These are phyloP conservation scores for Alectoria sarmentosa DNA, from an alignment of 495 filamentous ascomycete genomes.

Conservation along the genomic window DNA sequence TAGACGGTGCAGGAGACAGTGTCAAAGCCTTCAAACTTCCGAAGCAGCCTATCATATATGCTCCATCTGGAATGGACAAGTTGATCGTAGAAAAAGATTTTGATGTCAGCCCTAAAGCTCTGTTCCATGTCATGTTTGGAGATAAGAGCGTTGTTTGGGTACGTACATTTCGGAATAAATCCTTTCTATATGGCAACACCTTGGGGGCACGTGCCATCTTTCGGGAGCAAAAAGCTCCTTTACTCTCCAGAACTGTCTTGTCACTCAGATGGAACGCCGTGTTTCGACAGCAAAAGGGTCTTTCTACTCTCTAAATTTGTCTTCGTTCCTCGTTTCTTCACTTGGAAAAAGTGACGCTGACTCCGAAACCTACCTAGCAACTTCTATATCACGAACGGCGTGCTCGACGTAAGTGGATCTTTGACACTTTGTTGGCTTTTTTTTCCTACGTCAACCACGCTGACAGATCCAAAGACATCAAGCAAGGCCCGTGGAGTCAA, in stretches of 20 bases:
- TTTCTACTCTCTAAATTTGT: too few species aligned
- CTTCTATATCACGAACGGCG: constrained; percentile 79
- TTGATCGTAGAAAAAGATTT: constrained; percentile 67
- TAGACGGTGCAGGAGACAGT: constrained; percentile 42
- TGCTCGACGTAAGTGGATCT: constrained; percentile 48
- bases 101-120: constrained; percentile 81
- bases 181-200: too few species aligned
- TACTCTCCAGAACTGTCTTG: too few species aligned
- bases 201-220: too few species aligned
- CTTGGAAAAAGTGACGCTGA: too few species aligned
- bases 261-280: too few species aligned
- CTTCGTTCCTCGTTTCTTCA: too few species aligned
- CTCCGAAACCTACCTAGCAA: too few species aligned
- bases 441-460: neutral
- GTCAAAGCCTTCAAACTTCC: constrained; percentile 76
- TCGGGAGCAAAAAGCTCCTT: too few species aligned
- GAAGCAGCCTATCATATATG: constrained; percentile 70
- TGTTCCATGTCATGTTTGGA: constrained; percentile 94
- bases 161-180: too few species aligned
- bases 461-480: constrained; percentile 33
- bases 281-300: too few species aligned
- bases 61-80: constrained; percentile 70
- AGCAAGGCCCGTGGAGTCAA: constrained; percentile 79
- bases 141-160: constrained; percentile 93
- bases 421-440: constrained; percentile 27